Conservation (phyloP, 2,329 filamentous ascomycete genomes). For the Capronia epimyces region DNA sequence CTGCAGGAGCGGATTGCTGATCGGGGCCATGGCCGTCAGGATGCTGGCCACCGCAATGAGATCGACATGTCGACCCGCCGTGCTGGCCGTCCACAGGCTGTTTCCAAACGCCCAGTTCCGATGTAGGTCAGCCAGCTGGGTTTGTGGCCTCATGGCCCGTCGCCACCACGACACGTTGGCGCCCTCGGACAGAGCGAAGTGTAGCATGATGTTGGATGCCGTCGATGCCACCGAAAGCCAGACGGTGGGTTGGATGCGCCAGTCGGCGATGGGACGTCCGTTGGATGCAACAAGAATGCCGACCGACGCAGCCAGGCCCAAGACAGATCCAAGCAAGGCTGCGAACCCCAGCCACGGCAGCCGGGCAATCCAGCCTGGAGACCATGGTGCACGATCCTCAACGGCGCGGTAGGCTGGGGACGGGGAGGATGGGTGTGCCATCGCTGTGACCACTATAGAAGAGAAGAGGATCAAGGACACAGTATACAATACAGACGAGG, state of each 20-base stretch:
- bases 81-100: slow-evolving; percentile 13
- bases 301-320: too few species aligned
- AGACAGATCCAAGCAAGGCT: too few species aligned
- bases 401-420: too few species aligned
- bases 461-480: too few species aligned
- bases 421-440: too few species aligned
- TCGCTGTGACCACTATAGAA: too few species aligned
- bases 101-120: slow-evolving; percentile 19
- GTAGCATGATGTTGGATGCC: slow-evolving; percentile 13
- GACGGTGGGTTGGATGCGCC: slow-evolving; percentile 18
- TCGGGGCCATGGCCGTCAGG: slow-evolving; percentile 8
- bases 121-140: slow-evolving; percentile 20
- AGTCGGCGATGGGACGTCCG: too few species aligned
- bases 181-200: slow-evolving; percentile 14
- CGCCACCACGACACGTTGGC: slow-evolving; percentile 20
- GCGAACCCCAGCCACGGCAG: too few species aligned
- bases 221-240: slow-evolving; percentile 22
- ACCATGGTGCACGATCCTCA: too few species aligned
- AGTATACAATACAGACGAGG: too few species aligned
- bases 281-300: too few species aligned
- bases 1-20: slow-evolving; percentile 22
- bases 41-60: slow-evolving; percentile 19
- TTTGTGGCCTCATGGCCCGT: slow-evolving; percentile 3
- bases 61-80: slow-evolving; percentile 13
- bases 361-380: too few species aligned